Conservation (phyloP, 2,329 filamentous ascomycete genomes). For the Orbilia quercus region DNA sequence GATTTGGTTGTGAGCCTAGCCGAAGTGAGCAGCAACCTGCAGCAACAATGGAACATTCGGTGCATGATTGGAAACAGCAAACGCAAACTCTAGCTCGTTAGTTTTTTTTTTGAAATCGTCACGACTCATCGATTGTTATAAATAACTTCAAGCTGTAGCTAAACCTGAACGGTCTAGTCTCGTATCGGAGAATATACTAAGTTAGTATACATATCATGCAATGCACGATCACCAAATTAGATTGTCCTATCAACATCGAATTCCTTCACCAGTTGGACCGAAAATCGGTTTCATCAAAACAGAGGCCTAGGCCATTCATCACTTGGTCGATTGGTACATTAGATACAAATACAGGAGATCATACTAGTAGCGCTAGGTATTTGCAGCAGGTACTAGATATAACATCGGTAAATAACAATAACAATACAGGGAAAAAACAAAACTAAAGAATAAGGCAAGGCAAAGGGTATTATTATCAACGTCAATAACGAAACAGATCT, state of each 20-base stretch:
- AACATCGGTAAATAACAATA: not conserved
- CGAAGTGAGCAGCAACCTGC: not conserved
- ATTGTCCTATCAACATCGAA: not conserved
- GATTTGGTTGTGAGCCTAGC: conserved; percentile 6
- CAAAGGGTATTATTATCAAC: conserved; percentile 19
- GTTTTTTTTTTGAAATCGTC: no score
- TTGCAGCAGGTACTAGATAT: not conserved
- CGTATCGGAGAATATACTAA: no score
- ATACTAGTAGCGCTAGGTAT: not conserved
- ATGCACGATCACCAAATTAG: no score
- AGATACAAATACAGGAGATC: conserved; percentile 15
- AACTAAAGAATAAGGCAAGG: conserved; percentile 4
- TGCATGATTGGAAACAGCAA: conserved; percentile 13
- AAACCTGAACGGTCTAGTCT: not conserved
- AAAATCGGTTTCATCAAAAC: not conserved
- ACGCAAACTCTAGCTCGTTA: no score
- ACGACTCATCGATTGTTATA: no score
- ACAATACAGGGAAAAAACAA: not conserved
- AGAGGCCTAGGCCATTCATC: not conserved
- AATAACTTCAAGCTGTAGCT: no score
- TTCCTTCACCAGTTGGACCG: not conserved
- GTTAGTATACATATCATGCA: no score
- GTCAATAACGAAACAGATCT: not conserved
- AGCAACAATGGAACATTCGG: conserved; percentile 1
- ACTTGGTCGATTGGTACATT: conserved; percentile 14